Conservation (phyloP, 805 yeast genomes). For the Citeromyces matritensis region DNA sequence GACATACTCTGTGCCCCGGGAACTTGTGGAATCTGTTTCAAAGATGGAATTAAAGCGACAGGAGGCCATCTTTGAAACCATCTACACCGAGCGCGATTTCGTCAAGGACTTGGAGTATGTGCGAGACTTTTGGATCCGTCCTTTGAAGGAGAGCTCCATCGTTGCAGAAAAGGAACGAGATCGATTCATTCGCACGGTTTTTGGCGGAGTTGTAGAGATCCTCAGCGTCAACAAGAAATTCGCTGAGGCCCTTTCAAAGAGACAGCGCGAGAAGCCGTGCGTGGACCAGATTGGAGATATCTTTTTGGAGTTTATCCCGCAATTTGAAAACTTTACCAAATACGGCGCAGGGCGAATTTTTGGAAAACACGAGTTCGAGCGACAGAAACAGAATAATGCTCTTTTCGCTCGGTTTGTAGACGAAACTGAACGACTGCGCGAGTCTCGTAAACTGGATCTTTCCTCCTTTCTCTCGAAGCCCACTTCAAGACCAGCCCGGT, state of each 20-base stretch:
- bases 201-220: constrained; percentile 79
- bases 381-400: constrained; percentile 83
- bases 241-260: constrained; percentile 76
- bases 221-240: constrained; percentile 70
- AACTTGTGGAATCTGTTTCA: constrained; percentile 61
- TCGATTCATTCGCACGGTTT: constrained; percentile 81
- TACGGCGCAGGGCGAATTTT: constrained; percentile 93
- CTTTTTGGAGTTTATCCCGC: constrained; percentile 67
- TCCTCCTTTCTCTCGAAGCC: constrained; percentile 91
- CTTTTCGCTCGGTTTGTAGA: constrained; percentile 88
- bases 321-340: constrained; percentile 82
- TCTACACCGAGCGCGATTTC: constrained; percentile 87
- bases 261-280: constrained; percentile 78
- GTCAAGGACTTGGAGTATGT: constrained; percentile 89
- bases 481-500: constrained; percentile 89
- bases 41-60: constrained; percentile 85
- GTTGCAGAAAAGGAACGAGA: constrained; percentile 85
- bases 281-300: constrained; percentile 82
- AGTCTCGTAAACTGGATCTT: constrained; percentile 78
- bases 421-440: constrained; percentile 75
- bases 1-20: constrained; percentile 83
- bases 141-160: constrained; percentile 72
- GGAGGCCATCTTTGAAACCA: constrained; percentile 87
- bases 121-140: constrained; percentile 88
- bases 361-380: constrained; percentile 89